Evolutionary conservation across 2,329 filamentous ascomycete species (phyloP), one percentile per base, ranked within the genome.

Genomic region (Hypomyces rosellus): DNA sequence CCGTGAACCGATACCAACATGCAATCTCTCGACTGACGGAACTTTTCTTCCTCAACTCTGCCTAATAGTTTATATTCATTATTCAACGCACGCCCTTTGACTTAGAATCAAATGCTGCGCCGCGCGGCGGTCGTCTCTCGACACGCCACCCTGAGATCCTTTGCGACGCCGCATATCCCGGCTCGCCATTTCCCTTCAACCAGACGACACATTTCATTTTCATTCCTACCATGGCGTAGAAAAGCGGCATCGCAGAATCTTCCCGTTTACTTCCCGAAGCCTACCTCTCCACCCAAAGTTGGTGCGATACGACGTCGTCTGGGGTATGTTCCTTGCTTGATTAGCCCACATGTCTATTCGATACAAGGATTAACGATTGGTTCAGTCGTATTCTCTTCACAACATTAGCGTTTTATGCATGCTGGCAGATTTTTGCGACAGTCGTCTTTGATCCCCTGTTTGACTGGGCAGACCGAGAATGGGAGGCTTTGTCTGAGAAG

Each of bases 361-460:
- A 48, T 51, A 51, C 11, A 38, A 42, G 22, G 14, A 13, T 45
- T 47, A 43, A 46, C 37, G 13, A 20, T 25, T 18, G 14, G 12
- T 22, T 16, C 44, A 68, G 65, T 13, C 61, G 62, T 15, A 58
- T 57, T 16, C 46, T 65, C 18, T 62, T 70, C 33, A 63, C 67
- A 5, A 61, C 61, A 5, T 49, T 68, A 12, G 56, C 68, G 11
- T 55, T 64, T 37, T 66, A 71, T 40, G 54, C 67, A 2, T 72
- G 70, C 55, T 76, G 65, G 57, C 61, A 70, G 34, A 59, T 75
- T 34, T 79, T 77, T 59, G 63, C 63, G 22, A 66, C 62, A 9
- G 59, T 74, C n/a, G 70, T 81, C 14, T 61, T 79, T 18, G 70
- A 70, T 48, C 73, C 74, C 2, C 54, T 80, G 2, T 63, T 69